Evolutionary conservation across 2,329 filamentous ascomycete genomes (phyloP).

Genomic region (Aspergillus sp.): DNA sequence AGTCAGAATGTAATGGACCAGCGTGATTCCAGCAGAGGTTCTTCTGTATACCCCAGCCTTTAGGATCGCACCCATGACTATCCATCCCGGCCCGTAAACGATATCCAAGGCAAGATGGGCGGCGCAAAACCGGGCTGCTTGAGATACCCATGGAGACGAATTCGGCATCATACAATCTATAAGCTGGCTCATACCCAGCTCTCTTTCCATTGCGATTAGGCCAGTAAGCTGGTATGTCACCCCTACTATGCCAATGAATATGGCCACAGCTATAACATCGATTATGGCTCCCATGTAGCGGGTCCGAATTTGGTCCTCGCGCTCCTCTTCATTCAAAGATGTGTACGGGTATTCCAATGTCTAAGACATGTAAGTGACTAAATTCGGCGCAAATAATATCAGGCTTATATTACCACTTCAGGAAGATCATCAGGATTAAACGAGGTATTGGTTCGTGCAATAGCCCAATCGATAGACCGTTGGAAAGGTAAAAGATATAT

Average conservation of each 20-base stretch:
- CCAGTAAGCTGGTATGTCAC: slow-evolving; percentile 86
- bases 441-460: slow-evolving; percentile 56
- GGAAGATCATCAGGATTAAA: slow-evolving; percentile 43
- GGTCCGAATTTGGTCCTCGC: slow-evolving; percentile 63
- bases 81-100: slow-evolving; percentile 80
- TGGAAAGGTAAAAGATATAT: slow-evolving; percentile 79
- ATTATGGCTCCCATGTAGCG: slow-evolving; percentile 73
- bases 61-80: slow-evolving; percentile 69
- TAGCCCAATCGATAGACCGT: slow-evolving; percentile 72
- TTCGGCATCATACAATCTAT: slow-evolving; percentile 92
- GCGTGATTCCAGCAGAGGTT: slow-evolving; percentile 64
- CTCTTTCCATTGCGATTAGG: slow-evolving; percentile 79
- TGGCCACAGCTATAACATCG: slow-evolving; percentile 73
- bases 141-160: slow-evolving; percentile 70
- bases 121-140: slow-evolving; percentile 73
- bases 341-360: slow-evolving; percentile 75
- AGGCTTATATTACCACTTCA: slow-evolving; percentile 22
- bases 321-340: slow-evolving; percentile 65
- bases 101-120: slow-evolving; percentile 78
- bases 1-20: slow-evolving; percentile 73
- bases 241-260: slow-evolving; percentile 76
- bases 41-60: slow-evolving; percentile 63
- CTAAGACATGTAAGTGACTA: slow-evolving; percentile 15
- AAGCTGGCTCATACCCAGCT: slow-evolving; percentile 82
- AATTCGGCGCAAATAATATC: neutral